These are phyloP conservation scores for Musa itinerans DNA, from an alignment of 176 grass and related monocot genomes.

Conservation along the genomic window DNA sequence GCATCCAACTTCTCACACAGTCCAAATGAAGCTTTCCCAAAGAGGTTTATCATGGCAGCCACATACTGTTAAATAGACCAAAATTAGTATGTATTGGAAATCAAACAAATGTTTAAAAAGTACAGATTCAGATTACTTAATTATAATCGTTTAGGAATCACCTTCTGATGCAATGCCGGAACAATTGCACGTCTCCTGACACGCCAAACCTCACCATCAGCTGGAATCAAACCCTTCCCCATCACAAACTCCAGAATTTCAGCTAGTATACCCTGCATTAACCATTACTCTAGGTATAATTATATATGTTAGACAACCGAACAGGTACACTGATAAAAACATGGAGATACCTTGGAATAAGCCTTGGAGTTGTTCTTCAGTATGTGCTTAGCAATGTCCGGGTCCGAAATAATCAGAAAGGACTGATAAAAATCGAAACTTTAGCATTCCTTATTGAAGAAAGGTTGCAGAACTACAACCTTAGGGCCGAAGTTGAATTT, in stretches of 20 bases:
- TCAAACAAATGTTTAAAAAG: neutral
- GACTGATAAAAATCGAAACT: conserved; percentile 34
- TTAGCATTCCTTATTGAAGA: neutral
- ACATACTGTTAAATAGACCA: conserved; percentile 46
- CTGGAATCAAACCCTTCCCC: conserved; percentile 87
- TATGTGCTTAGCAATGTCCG: conserved; percentile 77
- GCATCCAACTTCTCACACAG: conserved; percentile 81
- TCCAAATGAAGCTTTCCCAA: conserved; percentile 58
- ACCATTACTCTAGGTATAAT: conserved; percentile 9
- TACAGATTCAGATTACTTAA: neutral
- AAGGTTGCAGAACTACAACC: neutral
- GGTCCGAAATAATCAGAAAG: conserved; percentile 95
- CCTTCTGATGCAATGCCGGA: conserved; percentile 90
- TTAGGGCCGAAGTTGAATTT: too few relatives aligned
- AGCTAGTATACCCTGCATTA: conserved; percentile 63
- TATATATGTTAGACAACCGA: neutral
- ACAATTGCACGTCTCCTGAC: conserved; percentile 86
- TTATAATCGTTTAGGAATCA: conserved; percentile 1
- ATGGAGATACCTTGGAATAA: conserved; percentile 73
- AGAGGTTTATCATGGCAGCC: conserved; percentile 69
- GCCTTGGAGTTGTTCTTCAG: conserved; percentile 72
- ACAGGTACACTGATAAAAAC: conserved; percentile 1
- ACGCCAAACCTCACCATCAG: conserved; percentile 80
- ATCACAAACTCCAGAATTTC: conserved; percentile 96
- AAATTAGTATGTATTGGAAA: neutral